Conservation (phyloP, 805 yeast species). For the Saturnispora galanensis region DNA sequence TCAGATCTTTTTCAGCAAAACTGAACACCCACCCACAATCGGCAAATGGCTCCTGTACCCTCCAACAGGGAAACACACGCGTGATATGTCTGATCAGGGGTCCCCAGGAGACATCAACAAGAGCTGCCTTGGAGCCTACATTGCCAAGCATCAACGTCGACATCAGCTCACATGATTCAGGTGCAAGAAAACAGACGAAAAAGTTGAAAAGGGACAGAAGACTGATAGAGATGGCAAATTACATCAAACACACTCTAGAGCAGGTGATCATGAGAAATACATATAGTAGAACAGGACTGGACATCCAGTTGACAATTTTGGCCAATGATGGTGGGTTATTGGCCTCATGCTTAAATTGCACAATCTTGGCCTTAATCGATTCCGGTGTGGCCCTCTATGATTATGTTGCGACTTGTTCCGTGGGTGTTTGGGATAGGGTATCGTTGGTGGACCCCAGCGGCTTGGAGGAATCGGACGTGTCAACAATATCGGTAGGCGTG, state of each 20-base stretch:
- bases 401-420: slow-evolving; percentile 69
- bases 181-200: not conserved
- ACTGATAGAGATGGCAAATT: slow-evolving; percentile 54
- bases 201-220: slow-evolving; percentile 52
- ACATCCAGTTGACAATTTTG: slow-evolving; percentile 63
- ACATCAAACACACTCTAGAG: slow-evolving; percentile 59
- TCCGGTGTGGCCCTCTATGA: slow-evolving; percentile 95
- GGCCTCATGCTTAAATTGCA: slow-evolving; percentile 72
- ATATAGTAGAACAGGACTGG: slow-evolving; percentile 79
- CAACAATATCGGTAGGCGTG: slow-evolving; percentile 72
- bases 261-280: slow-evolving; percentile 65
- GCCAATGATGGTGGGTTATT: slow-evolving; percentile 87
- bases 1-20: slow-evolving; percentile 69
- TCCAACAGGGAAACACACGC: slow-evolving; percentile 88
- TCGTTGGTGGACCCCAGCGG: slow-evolving; percentile 77
- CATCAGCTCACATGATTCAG: slow-evolving; percentile 23
- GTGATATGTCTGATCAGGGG: slow-evolving; percentile 80
- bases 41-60: slow-evolving; percentile 85
- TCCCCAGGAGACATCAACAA: slow-evolving; percentile 64
- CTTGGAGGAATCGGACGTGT: slow-evolving; percentile 75
- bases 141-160: slow-evolving; percentile 56
- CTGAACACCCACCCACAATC: slow-evolving; percentile 83
- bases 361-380: slow-evolving; percentile 82
- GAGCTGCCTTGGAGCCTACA: slow-evolving; percentile 38
- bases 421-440: slow-evolving; percentile 66